phyloP scores from a whole-genome alignment of 75 land plant genomes.

The Sequoiadendron giganteum region DNA sequence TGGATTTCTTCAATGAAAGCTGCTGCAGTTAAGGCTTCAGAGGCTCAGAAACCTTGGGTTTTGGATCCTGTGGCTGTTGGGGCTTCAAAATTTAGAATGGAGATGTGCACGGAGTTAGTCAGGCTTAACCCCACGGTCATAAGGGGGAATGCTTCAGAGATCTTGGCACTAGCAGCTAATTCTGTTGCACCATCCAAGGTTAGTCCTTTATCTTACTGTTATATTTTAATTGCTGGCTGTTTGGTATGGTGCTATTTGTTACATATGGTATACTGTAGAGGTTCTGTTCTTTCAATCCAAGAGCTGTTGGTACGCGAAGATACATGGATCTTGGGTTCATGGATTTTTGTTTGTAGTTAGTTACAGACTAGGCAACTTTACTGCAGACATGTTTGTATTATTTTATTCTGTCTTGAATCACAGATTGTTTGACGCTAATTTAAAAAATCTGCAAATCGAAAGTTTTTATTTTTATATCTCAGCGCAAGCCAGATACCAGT shows the following conservation, averaged over 20 bases:
- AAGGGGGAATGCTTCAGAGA: slow-evolving; percentile 93
- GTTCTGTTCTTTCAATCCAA: not conserved
- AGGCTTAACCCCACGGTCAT: slow-evolving; percentile 63
- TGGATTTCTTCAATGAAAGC: slow-evolving; percentile 84
- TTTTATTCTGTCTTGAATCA: not conserved
- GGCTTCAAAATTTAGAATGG: slow-evolving; percentile 70
- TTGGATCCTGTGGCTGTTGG: slow-evolving; percentile 94
- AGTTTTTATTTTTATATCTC: too few species aligned
- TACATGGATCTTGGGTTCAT: not conserved
- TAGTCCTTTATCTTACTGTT: not conserved
- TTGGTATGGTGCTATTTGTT: not conserved
- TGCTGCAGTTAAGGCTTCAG: slow-evolving; percentile 55
- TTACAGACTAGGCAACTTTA: not conserved
- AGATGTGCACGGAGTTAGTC: slow-evolving; percentile 65
- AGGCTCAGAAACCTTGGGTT: slow-evolving; percentile 77
- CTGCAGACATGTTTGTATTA: not conserved
- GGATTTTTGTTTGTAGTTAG: not conserved
- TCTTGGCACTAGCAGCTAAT: slow-evolving; percentile 73
- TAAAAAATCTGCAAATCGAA: not conserved
- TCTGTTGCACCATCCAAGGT: slow-evolving; percentile 57
- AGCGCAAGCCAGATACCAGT: not conserved
- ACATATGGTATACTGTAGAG: not conserved
- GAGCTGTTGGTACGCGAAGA: too few species aligned
- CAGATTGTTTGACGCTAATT: not conserved
- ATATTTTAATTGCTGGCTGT: not conserved